Conservation (phyloP, 352 stramenopile species). For the Phytophthora megakarya region DNA sequence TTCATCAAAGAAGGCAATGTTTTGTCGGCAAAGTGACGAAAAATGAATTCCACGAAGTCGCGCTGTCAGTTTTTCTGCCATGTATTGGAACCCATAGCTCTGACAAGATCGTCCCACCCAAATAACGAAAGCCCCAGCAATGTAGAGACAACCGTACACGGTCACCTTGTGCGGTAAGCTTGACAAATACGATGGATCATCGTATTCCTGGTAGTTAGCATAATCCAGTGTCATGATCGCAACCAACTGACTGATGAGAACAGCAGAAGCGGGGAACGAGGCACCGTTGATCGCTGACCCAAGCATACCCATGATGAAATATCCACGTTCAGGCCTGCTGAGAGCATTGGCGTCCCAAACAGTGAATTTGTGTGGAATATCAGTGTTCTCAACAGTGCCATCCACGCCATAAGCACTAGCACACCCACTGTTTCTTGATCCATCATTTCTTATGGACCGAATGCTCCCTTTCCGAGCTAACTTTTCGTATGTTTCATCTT, state of each 20-base stretch:
- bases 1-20: conserved; percentile 77
- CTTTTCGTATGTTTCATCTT: background rate
- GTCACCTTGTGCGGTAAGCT: conserved; percentile 25
- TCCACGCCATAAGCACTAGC: background rate
- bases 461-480: conserved; percentile 8
- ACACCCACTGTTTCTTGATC: conserved; percentile 2
- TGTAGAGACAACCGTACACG: conserved; percentile 43
- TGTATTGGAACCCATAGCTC: conserved; percentile 53
- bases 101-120: conserved; percentile 31
- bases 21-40: conserved; percentile 42
- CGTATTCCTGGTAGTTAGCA: conserved; percentile 30
- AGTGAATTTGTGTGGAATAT: conserved; percentile 10
- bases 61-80: conserved; percentile 57
- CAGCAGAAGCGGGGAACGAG: conserved; percentile 26
- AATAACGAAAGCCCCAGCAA: conserved; percentile 42
- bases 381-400: background rate
- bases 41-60: conserved; percentile 58
- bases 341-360: conserved; percentile 12
- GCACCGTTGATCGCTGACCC: conserved; percentile 25
- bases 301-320: conserved; percentile 30
- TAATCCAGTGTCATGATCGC: conserved; percentile 38
- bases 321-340: conserved; percentile 25
- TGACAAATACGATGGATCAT: conserved; percentile 33
- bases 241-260: conserved; percentile 35
- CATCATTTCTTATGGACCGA: conserved; percentile 5